Base-by-base conservation (phyloP, 2,329 filamentous ascomycete genomes). In the Curvularia eragrostidis region DNA sequence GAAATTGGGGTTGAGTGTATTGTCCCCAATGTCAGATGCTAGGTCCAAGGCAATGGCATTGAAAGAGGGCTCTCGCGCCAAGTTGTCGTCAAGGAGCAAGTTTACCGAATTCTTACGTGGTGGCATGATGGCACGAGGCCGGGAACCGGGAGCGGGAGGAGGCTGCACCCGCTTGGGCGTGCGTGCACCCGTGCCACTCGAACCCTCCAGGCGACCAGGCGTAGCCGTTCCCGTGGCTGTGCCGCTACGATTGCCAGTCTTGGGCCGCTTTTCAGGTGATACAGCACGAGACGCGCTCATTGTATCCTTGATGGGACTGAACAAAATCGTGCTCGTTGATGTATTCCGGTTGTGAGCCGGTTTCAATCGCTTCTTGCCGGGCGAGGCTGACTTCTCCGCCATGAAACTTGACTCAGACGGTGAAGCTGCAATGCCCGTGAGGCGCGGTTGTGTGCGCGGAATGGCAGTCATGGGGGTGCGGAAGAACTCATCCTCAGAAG, bases 261-360 rank as follows among this genome's bases (percentile, higher is more conserved):
- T 71, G 7, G 72, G 66, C 21, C 67, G 71, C 34, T 67, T 69
- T 5, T 68, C 64, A 4, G 73, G 72, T 8, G 74, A 75, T 6
- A 57, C 66, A 18, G 74, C 65, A 8, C 61, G 61, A 6, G 79
- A 77, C 1, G 77, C 65, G 2, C 76, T 71, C 6, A 77, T 74
- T 3, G 77, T 75, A 38, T 77, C 68, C 59, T 79, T 70, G 75
- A 66, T 67, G 5, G 93, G 93, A 32, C 91, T 93, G 77, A 90
- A 96, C 1, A 97, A 81, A 52, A 96, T 93, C 0, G 93, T 97
- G 66, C 89, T 91, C 19, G 87, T 90, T 0, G 93, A 97, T 3
- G 89, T 75, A 12, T 91, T 93, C 36, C 93, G 89, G 54, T 79
- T 84, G 68, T 97, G 93, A 4, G 81, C 62, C n/a, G 63, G 65